Conservation (phyloP, 1,284 basidiomycete genomes). For the Ceratobasidium papillatum region DNA sequence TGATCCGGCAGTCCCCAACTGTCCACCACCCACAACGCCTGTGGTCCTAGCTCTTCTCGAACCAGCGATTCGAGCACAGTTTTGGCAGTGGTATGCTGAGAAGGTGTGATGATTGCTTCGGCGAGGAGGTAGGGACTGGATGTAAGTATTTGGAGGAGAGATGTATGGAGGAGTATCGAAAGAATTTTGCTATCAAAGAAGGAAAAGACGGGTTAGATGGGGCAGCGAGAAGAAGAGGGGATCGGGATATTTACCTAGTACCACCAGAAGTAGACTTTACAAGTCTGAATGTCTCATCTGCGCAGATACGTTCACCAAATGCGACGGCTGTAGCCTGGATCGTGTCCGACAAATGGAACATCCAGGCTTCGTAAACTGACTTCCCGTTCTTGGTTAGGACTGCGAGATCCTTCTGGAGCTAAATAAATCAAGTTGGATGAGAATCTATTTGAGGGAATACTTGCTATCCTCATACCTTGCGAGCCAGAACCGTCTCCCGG, state of each 20-base stretch:
- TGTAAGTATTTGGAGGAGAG: slow-evolving; percentile 36
- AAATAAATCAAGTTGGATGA: neutral
- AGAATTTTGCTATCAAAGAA: slow-evolving; percentile 31
- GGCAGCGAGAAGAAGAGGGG: no score
- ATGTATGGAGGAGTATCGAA: slow-evolving; percentile 19
- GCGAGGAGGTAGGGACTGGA: slow-evolving; percentile 30
- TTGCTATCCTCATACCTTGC: neutral
- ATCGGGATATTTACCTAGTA: slow-evolving; percentile 30
- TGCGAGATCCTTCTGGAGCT: slow-evolving; percentile 38
- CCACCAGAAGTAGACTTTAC: slow-evolving; percentile 34
- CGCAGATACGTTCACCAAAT: slow-evolving; percentile 37
- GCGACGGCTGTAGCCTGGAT: slow-evolving; percentile 40
- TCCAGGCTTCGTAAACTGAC: slow-evolving; percentile 41
- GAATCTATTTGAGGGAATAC: neutral
- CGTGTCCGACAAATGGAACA: slow-evolving; percentile 38
- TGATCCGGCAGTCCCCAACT: slow-evolving; percentile 41
- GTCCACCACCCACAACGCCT: slow-evolving; percentile 38
- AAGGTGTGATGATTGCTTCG: slow-evolving; percentile 29
- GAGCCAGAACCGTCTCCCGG: slow-evolving; percentile 34
- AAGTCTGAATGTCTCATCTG: slow-evolving; percentile 34
- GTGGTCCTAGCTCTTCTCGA: slow-evolving; percentile 37
- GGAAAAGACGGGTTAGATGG: neutral
- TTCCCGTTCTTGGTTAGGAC: slow-evolving; percentile 35
- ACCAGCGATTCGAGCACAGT: slow-evolving; percentile 25
- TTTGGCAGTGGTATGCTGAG: slow-evolving; percentile 21